Base-by-base conservation (phyloP, 257 asterid species). In the Knoxia roxburghii region DNA sequence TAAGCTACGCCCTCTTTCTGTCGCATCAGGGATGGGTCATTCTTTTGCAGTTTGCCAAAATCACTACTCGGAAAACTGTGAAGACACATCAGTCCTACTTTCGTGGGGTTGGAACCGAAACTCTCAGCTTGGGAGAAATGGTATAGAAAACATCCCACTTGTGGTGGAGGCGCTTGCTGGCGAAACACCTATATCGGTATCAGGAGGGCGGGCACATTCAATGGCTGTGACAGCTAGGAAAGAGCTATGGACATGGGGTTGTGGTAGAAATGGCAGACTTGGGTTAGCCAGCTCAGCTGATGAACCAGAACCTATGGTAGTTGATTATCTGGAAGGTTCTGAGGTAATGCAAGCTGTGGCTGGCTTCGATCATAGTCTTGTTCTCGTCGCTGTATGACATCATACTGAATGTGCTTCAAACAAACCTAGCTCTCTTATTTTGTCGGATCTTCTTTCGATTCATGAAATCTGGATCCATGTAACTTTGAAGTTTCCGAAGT, bases 31-130 rank as follows among this genome's bases (percentile, higher is more conserved):
- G 65, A 77, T 94, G 23, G 99, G 97, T 10, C 96, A 88, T 76
- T 90, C 93, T 45, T 72, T 94, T 58, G 95, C 95, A n/a, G 75
- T 94, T 67, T 90, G 95, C 79, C 51, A 74, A 20, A 33, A 65
- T 70, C 49, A 62, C 5, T 69, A 78, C 6, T 67, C 80, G 11
- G 80, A 74, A 41, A 43, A 53, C 45, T 41, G 56, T 15, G 74
- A 61, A 76, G 72, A 72, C n/a, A 77, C 52, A 63, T 70, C 55
- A 2, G 73, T 70, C 56, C 78, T 90, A 11, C 72, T 84, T 68
- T 82, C 99, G 45, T 90, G 99, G 99, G 99, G 99, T 72, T 90
- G 96, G 99, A 94, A 90, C 78, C 82, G 69, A 75, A 84, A 65
- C 71, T 74, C 68, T 71, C 97, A 90, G 76, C 96, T 94, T 5